Evolutionary conservation across 208 protist species (phyloP), one percentile per base, ranked within the genome.

Genomic region (Acanthamoeba royreba): DNA sequence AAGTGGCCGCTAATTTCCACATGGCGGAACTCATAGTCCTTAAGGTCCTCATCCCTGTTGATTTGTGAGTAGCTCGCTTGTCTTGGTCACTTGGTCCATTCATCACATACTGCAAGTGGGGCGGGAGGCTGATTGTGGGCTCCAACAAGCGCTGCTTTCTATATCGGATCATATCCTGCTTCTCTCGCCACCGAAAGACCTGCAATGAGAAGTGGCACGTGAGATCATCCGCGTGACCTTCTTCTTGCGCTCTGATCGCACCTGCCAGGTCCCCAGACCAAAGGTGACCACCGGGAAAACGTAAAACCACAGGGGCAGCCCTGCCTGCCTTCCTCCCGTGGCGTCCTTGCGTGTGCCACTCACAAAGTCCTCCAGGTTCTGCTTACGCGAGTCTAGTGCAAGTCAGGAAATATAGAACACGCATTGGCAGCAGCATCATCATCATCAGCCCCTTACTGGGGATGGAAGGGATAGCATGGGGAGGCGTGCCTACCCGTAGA

Each of bases 251-350:
- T 22, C 0, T n/a, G 1, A 9, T 72, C n/a, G n/a, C n/a, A n/a
- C 69, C 79, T 87, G 79, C 79, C 79, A 87, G 79, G 79, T 87
- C 28, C 79, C 79, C 40, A 87, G 79, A 15, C 79, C 9, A 61
- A 87, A 61, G 79, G 79, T 87, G n/a, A 35, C 40, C 45, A 28
- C 46, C 4, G 79, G 79, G n/a, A 87, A 87, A 46, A 35, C 22
- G 22, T 25, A 52, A 15, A 87, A 87, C 79, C 79, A 87, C 17
- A 35, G 4, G 35, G 79, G 45, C 25, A 87, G 49, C 4, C 13
- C 49, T 17, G 5, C 35, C 2, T 87, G 33, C 28, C 22, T 55
- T 7, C 17, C 45, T 74, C 63, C 28, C 9, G 13, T 40, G 1
- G n/a, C 79, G 15, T 4, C 31, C 69, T 45, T 79, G 38, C 7